These are phyloP conservation scores for Stromatinia cepivora DNA, from an alignment of 2,329 filamentous ascomycete species.

Conservation along the genomic window DNA sequence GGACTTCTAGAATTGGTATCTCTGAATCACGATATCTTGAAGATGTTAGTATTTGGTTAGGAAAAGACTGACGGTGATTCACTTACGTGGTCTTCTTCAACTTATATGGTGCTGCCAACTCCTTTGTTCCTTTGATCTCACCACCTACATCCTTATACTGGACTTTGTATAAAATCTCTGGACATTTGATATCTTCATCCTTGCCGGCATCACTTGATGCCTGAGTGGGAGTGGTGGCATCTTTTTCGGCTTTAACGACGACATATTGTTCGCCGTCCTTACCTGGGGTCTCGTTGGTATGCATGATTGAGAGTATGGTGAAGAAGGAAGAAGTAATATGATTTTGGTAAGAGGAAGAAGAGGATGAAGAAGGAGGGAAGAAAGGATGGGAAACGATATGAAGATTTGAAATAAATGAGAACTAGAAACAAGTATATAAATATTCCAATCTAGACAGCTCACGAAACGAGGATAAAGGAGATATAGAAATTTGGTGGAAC, in stretches of 20 bases:
- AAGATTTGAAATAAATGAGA: background rate
- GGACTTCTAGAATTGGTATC: conserved; percentile 31
- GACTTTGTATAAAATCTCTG: conserved; percentile 32
- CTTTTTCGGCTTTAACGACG: conserved; percentile 28
- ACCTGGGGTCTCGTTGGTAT: conserved; percentile 8
- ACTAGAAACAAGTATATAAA: background rate
- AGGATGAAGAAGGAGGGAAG: background rate
- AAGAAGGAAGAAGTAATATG: background rate
- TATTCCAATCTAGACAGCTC: background rate
- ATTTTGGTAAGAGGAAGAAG: background rate
- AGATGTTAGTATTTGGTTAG: background rate
- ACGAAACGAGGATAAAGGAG: background rate
- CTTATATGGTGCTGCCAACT: conserved; percentile 31
- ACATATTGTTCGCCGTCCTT: conserved; percentile 29
- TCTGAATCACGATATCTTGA: conserved; percentile 29
- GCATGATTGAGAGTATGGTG: conserved; percentile 21
- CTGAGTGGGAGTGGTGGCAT: conserved; percentile 17
- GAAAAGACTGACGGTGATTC: too few species aligned
- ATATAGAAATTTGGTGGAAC: background rate
- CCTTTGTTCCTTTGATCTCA: conserved; percentile 33
- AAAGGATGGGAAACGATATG: background rate
- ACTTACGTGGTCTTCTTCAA: conserved; percentile 30
- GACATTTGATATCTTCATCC: conserved; percentile 27
- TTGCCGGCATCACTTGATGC: conserved; percentile 25
- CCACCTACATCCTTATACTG: conserved; percentile 32